These are phyloP conservation scores for Erodium texanum DNA, from an alignment of 441 rosid genomes.

Conservation along the genomic window DNA sequence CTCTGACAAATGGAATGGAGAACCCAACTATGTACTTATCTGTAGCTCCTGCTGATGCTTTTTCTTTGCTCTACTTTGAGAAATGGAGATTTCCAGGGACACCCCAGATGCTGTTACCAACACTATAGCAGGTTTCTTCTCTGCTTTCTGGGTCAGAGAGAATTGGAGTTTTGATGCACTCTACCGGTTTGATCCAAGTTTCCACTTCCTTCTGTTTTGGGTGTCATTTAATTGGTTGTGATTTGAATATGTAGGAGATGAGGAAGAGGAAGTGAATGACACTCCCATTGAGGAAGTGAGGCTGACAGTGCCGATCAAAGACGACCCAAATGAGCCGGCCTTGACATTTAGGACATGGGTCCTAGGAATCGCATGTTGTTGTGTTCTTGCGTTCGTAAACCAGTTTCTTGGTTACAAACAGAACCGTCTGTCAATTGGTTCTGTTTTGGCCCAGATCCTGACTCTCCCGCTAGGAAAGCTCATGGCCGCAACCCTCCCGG, in stretches of 20 bases:
- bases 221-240: not conserved
- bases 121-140: slow-evolving; percentile 1
- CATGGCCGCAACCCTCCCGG: slow-evolving; percentile 27
- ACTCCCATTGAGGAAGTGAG: slow-evolving; percentile 31
- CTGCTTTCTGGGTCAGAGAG: no score
- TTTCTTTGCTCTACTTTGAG: not conserved
- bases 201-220: not conserved
- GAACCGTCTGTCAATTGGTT: slow-evolving; percentile 16
- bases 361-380: slow-evolving; percentile 23
- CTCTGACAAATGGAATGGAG: not conserved
- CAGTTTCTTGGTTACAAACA: slow-evolving; percentile 25
- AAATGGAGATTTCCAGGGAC: not conserved
- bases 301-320: slow-evolving; percentile 25
- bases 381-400: slow-evolving; percentile 26
- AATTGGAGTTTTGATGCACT: not conserved
- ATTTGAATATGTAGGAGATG: not conserved
- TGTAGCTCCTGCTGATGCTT: not conserved
- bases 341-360: slow-evolving; percentile 34
- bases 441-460: slow-evolving; percentile 24
- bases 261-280: slow-evolving; percentile 21
- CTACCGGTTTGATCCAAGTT: not conserved
- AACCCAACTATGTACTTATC: not conserved
- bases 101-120: not conserved
- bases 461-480: slow-evolving; percentile 26
- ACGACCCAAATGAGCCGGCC: slow-evolving; percentile 20